phyloP scores from a whole-genome alignment of 2,329 filamentous ascomycete genomes.

The Venturia oleaginea region DNA sequence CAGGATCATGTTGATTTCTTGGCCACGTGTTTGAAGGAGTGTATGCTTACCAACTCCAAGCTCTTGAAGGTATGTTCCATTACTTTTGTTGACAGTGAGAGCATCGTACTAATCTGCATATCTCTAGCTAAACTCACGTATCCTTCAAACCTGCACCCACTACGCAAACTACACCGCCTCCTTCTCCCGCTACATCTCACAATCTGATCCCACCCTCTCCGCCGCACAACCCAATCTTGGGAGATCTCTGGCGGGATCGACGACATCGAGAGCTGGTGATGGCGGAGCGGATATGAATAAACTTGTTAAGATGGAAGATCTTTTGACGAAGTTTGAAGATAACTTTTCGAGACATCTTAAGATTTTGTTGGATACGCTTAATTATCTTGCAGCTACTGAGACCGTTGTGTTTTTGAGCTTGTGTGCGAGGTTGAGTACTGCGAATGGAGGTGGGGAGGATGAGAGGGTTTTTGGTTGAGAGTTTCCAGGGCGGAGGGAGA shows the following conservation, averaged over 20 bases:
- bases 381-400: constrained; percentile 95
- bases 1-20: constrained; percentile 98
- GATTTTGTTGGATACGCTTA: constrained; percentile 87
- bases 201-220: constrained; percentile 70
- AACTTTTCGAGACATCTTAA: constrained; percentile 90
- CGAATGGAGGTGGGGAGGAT: constrained; percentile 23
- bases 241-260: constrained; percentile 17
- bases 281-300: constrained; percentile 45
- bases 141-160: constrained; percentile 91
- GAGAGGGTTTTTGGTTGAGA: constrained; percentile 1
- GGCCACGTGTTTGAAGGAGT: constrained; percentile 95
- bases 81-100: neutral
- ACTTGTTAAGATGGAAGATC: constrained; percentile 73
- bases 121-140: constrained; percentile 89
- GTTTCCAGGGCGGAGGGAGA: no score
- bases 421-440: constrained; percentile 72
- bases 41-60: constrained; percentile 97
- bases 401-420: constrained; percentile 88
- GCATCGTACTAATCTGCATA: neutral
- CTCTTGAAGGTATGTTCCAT: constrained; percentile 68
- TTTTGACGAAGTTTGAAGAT: constrained; percentile 82
- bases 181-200: constrained; percentile 74
- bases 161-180: constrained; percentile 87
- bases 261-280: constrained; percentile 12
- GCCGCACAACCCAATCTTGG: constrained; percentile 24